Evolutionary conservation across 2,329 filamentous ascomycete genomes (phyloP), one percentile per base, ranked within the genome.

Genomic region (Periconia sp.): DNA sequence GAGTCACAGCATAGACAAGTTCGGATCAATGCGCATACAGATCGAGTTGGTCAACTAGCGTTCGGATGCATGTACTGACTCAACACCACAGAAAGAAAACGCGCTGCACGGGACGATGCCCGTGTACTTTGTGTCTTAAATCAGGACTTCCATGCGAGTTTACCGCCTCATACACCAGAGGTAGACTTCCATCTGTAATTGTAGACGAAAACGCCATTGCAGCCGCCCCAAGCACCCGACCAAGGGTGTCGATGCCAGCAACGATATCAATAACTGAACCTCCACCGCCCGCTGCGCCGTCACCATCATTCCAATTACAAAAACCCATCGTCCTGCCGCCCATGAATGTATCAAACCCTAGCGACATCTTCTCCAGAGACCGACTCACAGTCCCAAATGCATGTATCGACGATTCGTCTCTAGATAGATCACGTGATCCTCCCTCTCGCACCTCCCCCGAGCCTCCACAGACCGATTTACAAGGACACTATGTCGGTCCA

Each of bases 401-500:
- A n/a, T n/a, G n/a, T n/a, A 62, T 65, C 13, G 33, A 40, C 8
- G 43, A 45, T 30, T 13, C 42, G 11, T n/a, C 14, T 8, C 20
- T 23, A 7, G 43, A 45, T 18, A 23, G 43, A 11, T 52, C 55
- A 9, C 63, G 61, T 48, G 57, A 61, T 27, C 56, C 58, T 18
- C 69, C 69, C 11, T 74, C 74, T 5, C 69, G 72, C 37, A 72
- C 70, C 13, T 80, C 78, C 2, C 77, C 77, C n/a, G 77, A 79
- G 53, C 77, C 77, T 2, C 63, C 72, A 7, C 74, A 79, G 54
- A 77, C 72, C 18, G 78, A 80, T 51, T 70, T 69, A 17, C 76
- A 81, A 67, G 79, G 76, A 60, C 71, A 81, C 54, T 80, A 79
- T 55, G 74, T 81, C 23, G 79, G 78, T 0, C 76, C 78, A 3